Percentiles rank a stretch among this genome's conserved stretches.
These are phyloP conservation scores for Fusarium nodosum DNA, from an alignment of 2,329 filamentous ascomycete genomes.

Conservation along the genomic window DNA sequence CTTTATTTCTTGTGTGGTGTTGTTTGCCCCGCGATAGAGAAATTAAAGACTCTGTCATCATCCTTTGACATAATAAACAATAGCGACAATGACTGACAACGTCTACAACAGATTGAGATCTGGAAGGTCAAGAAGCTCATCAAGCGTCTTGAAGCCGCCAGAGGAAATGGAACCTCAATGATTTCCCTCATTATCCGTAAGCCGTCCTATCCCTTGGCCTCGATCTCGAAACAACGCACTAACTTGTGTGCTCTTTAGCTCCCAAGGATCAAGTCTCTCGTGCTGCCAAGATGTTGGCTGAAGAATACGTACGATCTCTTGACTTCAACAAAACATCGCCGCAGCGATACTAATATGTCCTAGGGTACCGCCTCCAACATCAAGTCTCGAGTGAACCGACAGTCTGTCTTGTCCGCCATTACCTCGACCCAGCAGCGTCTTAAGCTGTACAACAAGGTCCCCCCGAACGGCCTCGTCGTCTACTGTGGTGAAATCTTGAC, in stretches of 20 bases:
- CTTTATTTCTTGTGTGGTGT: constrained; percentile 25
- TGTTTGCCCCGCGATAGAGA: constrained; percentile 52
- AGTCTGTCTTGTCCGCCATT: constrained; percentile 97
- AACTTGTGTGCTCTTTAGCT: constrained; percentile 65
- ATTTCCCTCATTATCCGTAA: constrained; percentile 98
- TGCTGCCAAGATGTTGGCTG: constrained; percentile 99
- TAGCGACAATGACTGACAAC: constrained; percentile 39
- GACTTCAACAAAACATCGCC: neutral
- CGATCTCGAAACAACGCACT: constrained; percentile 44
- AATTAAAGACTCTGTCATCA: constrained; percentile 23
- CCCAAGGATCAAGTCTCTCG: constrained; percentile 98
- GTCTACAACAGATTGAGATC: constrained; percentile 72
- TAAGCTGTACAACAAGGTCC: constrained; percentile 99
- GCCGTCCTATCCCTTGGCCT: constrained; percentile 53
- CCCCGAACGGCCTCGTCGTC: constrained; percentile 95
- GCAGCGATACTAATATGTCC: constrained; percentile 39
- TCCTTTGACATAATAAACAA: constrained; percentile 11
- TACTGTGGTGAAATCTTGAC: constrained; percentile 99
- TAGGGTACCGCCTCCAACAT: constrained; percentile 99
- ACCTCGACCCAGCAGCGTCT: constrained; percentile 99
- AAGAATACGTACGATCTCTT: constrained; percentile 86
- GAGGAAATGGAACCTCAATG: constrained; percentile 99
- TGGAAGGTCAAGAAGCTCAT: constrained; percentile 99
- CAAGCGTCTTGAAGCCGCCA: constrained; percentile 95
- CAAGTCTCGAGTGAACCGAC: constrained; percentile 98